Evolutionary conservation across 768 basidiomycete species (phyloP), one percentile per base, ranked within the genome.

Genomic region (Rhizopogon roseolus): DNA sequence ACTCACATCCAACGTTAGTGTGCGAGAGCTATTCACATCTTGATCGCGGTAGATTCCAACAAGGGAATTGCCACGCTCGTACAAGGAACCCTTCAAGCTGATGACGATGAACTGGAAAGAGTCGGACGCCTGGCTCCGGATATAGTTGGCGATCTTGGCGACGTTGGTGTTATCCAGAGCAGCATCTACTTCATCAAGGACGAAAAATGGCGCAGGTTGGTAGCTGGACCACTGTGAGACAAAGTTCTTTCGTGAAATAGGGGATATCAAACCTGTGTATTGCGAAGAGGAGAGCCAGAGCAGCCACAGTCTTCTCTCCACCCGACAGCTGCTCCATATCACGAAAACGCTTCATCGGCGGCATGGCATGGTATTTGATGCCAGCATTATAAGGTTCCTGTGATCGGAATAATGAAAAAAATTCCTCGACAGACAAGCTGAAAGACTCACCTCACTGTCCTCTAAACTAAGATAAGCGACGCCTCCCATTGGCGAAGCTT

Each of bases 281-380:
- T 5, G 97, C 95, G 61, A 98, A 98, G 32, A 98, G 77, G 17
- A 99, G 76, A 1, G 96, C 96, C n/a, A 98, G 74, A 5, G 96
- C 96, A 6, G 97, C 97, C 45, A 98, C 95, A 0, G 97, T 98
- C 75, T 98, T 98, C 68, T 99, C 97, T 19, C 96, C 97, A 51
- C 96, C 97, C 0, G 95, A 98, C 13, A 98, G 76, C 67, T 98
- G 96, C 55, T 98, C 95, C 95, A 98, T 98, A 66, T 98, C 97
- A 57, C 95, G 81, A 80, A 98, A 98, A 2, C 94, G 89, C 68
- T 99, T 99, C 88, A 98, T 96, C 0, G 97, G 97, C 0, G 97
- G 97, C 97, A 98, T 99, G 1, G 96, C 95, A 64, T 98, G 96
- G 66, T 98, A 98, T 70, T 97, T 98, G 74, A 99, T 92, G 51